phyloP scores from a whole-genome alignment of 495 filamentous ascomycete species.

The Xylaria cubensis region DNA sequence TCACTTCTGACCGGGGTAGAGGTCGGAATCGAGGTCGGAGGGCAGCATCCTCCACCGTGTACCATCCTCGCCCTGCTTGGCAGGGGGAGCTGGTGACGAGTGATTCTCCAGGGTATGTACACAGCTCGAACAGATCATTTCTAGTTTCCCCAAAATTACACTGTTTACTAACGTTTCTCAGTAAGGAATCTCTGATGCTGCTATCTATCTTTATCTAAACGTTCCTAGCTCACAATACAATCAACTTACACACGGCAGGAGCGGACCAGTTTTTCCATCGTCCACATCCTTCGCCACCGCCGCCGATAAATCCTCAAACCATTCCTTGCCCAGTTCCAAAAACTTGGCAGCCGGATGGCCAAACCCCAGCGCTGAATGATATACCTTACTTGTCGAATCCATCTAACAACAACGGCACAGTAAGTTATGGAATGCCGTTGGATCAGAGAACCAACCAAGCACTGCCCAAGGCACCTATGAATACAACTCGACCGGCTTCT shows the following conservation, averaged over 20 bases:
- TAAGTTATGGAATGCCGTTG: background rate
- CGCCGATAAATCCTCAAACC: background rate
- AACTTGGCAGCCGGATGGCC: background rate
- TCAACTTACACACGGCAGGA: slow-evolving; percentile 4
- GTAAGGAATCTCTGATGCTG: background rate
- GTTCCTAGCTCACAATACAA: background rate
- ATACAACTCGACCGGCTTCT: background rate
- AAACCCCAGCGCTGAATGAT: background rate
- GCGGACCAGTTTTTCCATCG: slow-evolving; percentile 3
- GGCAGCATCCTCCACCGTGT: background rate
- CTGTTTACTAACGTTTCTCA: background rate
- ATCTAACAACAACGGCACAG: background rate
- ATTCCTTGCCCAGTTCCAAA: background rate
- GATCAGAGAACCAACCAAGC: background rate
- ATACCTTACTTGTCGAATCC: background rate
- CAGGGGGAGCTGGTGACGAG: background rate
- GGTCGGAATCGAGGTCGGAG: background rate
- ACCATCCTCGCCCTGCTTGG: background rate
- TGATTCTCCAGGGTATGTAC: slow-evolving; percentile 8
- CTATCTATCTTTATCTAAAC: background rate
- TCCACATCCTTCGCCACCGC: background rate
- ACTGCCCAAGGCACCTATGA: background rate
- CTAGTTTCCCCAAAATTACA: background rate
- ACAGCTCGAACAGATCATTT: background rate
- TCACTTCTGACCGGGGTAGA: background rate